Conservation (phyloP, 768 basidiomycete genomes). For the Tulasnella sp. region DNA sequence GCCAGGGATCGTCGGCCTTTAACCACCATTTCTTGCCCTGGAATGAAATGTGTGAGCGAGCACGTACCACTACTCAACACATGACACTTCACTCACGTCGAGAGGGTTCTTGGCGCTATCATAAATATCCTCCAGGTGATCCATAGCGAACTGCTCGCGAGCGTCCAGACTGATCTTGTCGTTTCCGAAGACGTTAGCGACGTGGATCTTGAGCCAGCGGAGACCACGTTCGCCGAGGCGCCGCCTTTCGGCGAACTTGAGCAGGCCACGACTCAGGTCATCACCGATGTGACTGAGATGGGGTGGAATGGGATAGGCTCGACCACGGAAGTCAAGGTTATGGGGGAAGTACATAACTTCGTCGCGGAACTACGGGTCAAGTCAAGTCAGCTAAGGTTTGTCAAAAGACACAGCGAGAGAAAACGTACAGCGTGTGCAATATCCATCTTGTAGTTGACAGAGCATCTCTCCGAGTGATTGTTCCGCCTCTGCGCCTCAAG, state of each 20-base stretch:
- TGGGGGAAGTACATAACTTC: conserved; percentile 91
- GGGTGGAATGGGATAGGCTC: conserved; percentile 94
- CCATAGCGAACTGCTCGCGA: conserved; percentile 72
- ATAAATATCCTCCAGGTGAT: conserved; percentile 69
- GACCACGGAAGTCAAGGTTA: conserved; percentile 95
- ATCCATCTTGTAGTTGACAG: conserved; percentile 93
- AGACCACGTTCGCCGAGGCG: conserved; percentile 80
- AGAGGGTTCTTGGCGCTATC: conserved; percentile 82
- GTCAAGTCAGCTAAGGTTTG: neutral
- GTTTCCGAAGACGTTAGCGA: conserved; percentile 87
- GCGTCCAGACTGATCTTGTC: conserved; percentile 95
- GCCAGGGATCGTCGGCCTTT: conserved; percentile 94
- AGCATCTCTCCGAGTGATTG: conserved; percentile 89
- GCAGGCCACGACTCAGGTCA: conserved; percentile 82
- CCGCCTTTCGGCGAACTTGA: conserved; percentile 75
- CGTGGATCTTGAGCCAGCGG: conserved; percentile 92
- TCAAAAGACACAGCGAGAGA: neutral
- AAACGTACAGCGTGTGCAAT: conserved; percentile 80
- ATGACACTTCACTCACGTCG: conserved; percentile 46
- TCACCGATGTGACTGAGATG: conserved; percentile 95
- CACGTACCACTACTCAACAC: neutral
- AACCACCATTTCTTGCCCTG: conserved; percentile 85
- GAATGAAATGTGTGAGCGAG: neutral
- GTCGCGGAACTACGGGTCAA: conserved; percentile 63
- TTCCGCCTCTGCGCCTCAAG: conserved; percentile 62